Evolutionary conservation across 2,329 filamentous ascomycete genomes (phyloP).

Genomic region (Fusarium sp.): DNA sequence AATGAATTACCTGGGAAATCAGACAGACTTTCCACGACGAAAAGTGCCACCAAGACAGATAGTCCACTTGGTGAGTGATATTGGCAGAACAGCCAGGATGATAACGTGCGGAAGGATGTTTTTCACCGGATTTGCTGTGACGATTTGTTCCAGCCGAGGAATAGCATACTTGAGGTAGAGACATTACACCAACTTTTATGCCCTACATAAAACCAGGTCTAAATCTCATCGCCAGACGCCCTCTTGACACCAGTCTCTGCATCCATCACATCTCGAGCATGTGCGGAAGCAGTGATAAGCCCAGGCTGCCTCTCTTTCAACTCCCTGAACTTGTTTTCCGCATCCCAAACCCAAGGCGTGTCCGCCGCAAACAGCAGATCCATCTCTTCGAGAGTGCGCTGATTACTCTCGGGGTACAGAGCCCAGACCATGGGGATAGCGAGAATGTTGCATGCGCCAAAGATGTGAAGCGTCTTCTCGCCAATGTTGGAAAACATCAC

Average conservation of each 20-base stretch:
- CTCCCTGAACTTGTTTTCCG: constrained; percentile 69
- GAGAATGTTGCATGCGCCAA: constrained; percentile 72
- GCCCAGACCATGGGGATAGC: constrained; percentile 77
- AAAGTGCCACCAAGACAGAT: too few species aligned
- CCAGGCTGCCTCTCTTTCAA: constrained; percentile 69
- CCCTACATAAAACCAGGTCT: not conserved
- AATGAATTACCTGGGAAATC: too few species aligned
- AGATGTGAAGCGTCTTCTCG: constrained; percentile 79
- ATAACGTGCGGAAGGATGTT: too few species aligned
- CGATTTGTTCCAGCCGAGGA: too few species aligned
- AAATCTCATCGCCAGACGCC: constrained; percentile 9
- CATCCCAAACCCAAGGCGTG: constrained; percentile 75
- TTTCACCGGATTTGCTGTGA: too few species aligned
- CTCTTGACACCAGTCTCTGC: constrained; percentile 12
- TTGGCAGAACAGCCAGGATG: too few species aligned
- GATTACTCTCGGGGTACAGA: constrained; percentile 77
- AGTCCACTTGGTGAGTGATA: too few species aligned
- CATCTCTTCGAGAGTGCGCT: constrained; percentile 79
- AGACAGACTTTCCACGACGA: too few species aligned
- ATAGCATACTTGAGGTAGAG: too few species aligned
- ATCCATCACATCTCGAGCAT: constrained; percentile 12
- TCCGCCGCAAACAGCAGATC: constrained; percentile 75
- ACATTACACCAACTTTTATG: too few species aligned
- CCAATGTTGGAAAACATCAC: constrained; percentile 48
- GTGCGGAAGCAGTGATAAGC: constrained; percentile 22